Evolutionary conservation across 2,329 filamentous ascomycete species (phyloP), one percentile per base, ranked within the genome.

Genomic region (Fusarium incarnatum): DNA sequence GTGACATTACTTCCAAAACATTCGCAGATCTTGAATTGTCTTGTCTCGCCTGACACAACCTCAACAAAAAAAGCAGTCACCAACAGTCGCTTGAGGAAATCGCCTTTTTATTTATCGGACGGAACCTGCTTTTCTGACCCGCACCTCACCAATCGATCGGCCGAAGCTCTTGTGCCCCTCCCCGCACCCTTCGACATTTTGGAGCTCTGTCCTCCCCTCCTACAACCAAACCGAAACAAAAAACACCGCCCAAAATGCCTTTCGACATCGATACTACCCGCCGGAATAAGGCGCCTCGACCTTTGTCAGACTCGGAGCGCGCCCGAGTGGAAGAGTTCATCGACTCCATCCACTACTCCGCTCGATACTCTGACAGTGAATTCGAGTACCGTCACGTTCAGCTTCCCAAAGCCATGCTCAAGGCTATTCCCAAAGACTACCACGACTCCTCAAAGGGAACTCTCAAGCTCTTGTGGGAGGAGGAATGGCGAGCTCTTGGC

Each of bases 361-460:
- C 92, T 70, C 98, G 96, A 80, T 99, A 99, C 81, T 94, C 91
- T 28, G 96, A 99, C 78, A 91, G 89, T 82, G 89, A 96, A 81
- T 97, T 91, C 81, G 96, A 99, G 83, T 99, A 99, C 83, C 93
- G 96, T 71, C 96, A 99, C 81, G 96, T 99, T 62, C 94, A 98
- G 81, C 89, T 99, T 30, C 96, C 96, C 45, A 99, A 99, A 83
- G 91, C 94, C 74, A 99, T 99, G 96, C 90, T 99, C 71, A 98
- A 98, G 83, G 92, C 89, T 42, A 98, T 99, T 74, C 96, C 96
- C 22, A 91, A 94, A 79, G 95, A 98, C 70, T 97, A 97, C 82
- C 95, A 97, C 78, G 94, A 98, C 81, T 87, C 90, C 53, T 84
- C 89, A 55, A 94, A 97, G 82, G 96, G 96, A 67, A 98, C 95